A percentile compares a stretch with the other conserved stretches of the same genome.
phyloP scores from a whole-genome alignment of 2,329 filamentous ascomycete genomes.

The Sordariomycetes sp. region DNA sequence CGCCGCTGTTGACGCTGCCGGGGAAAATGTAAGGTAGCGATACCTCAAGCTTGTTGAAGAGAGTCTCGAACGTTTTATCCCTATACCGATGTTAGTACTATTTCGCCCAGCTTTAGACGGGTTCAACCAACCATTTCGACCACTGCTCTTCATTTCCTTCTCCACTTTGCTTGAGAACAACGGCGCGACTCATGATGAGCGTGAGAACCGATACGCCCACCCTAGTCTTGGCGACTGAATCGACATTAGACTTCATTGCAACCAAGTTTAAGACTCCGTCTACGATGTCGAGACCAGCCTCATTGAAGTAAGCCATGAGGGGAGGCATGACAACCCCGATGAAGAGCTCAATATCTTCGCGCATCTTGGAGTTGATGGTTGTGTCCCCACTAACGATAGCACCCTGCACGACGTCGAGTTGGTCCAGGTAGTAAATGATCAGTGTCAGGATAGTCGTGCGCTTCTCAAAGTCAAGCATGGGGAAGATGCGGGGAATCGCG shows the following conservation, averaged over 20 bases:
- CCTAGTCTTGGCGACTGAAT: constrained; percentile 75
- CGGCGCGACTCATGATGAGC: constrained; percentile 87
- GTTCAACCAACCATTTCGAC: constrained; percentile 62
- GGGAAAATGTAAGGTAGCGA: constrained; percentile 82
- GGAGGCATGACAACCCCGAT: constrained; percentile 80
- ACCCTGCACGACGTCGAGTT: constrained; percentile 78
- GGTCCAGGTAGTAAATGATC: constrained; percentile 88
- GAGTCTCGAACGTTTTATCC: constrained; percentile 70
- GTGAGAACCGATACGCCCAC: constrained; percentile 86
- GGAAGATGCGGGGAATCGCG: constrained; percentile 88
- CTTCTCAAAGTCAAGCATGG: constrained; percentile 85
- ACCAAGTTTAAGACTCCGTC: constrained; percentile 83
- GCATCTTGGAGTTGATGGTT: constrained; percentile 61
- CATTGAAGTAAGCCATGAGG: constrained; percentile 81
- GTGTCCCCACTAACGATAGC: constrained; percentile 67
- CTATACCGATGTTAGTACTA: constrained; percentile 30
- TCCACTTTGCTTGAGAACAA: constrained; percentile 79
- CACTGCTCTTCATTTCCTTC: constrained; percentile 63
- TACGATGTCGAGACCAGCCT: constrained; percentile 84
- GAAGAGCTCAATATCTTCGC: constrained; percentile 91
- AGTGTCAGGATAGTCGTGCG: constrained; percentile 93
- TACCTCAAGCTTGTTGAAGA: constrained; percentile 84
- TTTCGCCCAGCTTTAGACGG: neutral
- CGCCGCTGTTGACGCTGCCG: constrained; percentile 76
- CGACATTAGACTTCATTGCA: constrained; percentile 73